These are phyloP conservation scores for Cylindrotheca fusiformis DNA, from an alignment of 108 stramenopile genomes.

Conservation along the genomic window DNA sequence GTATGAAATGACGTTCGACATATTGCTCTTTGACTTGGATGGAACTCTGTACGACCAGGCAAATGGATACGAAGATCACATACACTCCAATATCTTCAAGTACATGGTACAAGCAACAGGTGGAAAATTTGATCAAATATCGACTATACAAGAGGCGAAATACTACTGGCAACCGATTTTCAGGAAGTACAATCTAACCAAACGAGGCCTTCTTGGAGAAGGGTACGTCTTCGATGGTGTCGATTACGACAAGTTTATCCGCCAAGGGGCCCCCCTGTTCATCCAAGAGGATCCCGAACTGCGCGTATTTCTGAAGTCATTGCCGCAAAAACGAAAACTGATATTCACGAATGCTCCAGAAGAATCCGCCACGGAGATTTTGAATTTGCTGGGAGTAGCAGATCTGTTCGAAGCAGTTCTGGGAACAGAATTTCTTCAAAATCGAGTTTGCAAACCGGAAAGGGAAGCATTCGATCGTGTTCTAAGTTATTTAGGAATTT, in stretches of 20 bases:
- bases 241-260: conserved; percentile 31
- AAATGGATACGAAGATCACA: conserved; percentile 33
- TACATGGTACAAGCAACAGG: conserved; percentile 39
- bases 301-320: conserved; percentile 25
- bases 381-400: conserved; percentile 26
- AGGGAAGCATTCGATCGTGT: conserved; percentile 34
- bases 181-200: conserved; percentile 41
- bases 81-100: conserved; percentile 32
- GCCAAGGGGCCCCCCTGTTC: conserved; percentile 24
- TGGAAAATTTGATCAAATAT: conserved; percentile 35
- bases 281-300: conserved; percentile 21
- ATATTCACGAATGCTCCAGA: conserved; percentile 47
- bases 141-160: conserved; percentile 27
- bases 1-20: conserved; percentile 14
- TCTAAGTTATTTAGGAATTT: conserved; percentile 8
- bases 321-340: conserved; percentile 29
- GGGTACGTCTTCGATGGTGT: conserved; percentile 36
- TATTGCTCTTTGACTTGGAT: conserved; percentile 42
- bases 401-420: conserved; percentile 37
- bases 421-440: conserved; percentile 29
- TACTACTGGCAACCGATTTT: conserved; percentile 37
- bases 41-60: conserved; percentile 42
- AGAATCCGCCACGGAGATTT: conserved; percentile 28
- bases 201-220: conserved; percentile 36
- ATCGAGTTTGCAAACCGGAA: conserved; percentile 38